Base-by-base conservation (phyloP, 176 grass and related monocot genomes). In the Luzula sylvatica region DNA sequence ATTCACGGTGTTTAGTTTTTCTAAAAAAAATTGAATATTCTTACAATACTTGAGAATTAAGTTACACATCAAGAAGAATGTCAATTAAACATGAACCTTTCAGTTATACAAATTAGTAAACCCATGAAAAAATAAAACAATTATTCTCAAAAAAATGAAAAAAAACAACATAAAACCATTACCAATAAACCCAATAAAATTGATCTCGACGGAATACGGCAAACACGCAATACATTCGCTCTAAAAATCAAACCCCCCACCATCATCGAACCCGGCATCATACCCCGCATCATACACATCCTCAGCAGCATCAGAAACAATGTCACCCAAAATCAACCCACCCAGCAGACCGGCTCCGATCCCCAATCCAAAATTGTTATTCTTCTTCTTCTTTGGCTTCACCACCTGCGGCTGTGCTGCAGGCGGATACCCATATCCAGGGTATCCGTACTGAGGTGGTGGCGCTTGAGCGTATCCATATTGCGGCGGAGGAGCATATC, bases 201-300 rank as follows among this genome's bases (percentile, higher is more conserved):
- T 12, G 26, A 3, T 41, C 44, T 2, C 21, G 7, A 17, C 58
- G 28, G 26, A 3, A 59, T 46, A 5, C 21, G 7, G 15, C 58
- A 47, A 26, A 30, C 23, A 16, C 15, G 24, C 18, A 44, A 41
- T 2, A 60, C 15, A 66, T 7, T 32, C 38, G 46, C 20, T 17
- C 63, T 89, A 89, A 73, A 89, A 89, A 35, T 83, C 79, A 11
- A 83, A 89, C 26, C 85, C 79, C 1, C 65, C 78, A 1, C 71
- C 79, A 69, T 83, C 71, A 19, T 76, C 72, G 52, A 77, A 81
- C 11, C 77, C 82, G 2, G 12, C 70, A 42, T 79, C 74, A 15
- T 76, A 86, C 3, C 87, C 87, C 1, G 23, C 30, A 7, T 81
- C 80, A 0, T 85, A 79, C 11, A 8, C 7, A 17, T 52, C 24